Conservation (phyloP, 1,284 basidiomycete genomes). For the Leucoagaricus sp. region DNA sequence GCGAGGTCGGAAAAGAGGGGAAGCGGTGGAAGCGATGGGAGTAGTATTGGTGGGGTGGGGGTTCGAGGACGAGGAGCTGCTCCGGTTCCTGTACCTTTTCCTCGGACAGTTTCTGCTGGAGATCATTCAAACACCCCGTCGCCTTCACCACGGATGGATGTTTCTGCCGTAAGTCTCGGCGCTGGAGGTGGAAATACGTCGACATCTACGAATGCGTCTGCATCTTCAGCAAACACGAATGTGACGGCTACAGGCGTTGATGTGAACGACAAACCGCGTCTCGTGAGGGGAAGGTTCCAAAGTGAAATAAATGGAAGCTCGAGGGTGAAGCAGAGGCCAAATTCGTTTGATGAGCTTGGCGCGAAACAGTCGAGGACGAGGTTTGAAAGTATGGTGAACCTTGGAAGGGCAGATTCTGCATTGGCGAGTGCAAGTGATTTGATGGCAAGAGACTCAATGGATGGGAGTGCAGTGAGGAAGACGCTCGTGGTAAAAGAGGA, state of each 20-base stretch:
- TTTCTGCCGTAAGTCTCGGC: slow-evolving; percentile 6
- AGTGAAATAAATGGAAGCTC: slow-evolving; percentile 64
- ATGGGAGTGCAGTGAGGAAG: slow-evolving; percentile 67
- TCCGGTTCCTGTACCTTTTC: slow-evolving; percentile 58
- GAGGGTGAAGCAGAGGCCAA: slow-evolving; percentile 57
- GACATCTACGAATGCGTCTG: neutral
- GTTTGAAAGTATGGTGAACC: slow-evolving; percentile 70
- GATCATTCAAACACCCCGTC: slow-evolving; percentile 44
- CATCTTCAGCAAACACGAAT: slow-evolving; percentile 16
- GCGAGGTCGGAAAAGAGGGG: slow-evolving; percentile 23
- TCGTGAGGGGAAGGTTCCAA: slow-evolving; percentile 63
- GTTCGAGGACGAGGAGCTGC: neutral
- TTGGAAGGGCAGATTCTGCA: slow-evolving; percentile 47
- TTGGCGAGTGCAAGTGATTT: slow-evolving; percentile 68
- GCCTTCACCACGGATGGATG: slow-evolving; percentile 35
- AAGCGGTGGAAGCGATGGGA: neutral
- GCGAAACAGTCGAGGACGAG: slow-evolving; percentile 51
- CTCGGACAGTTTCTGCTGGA: slow-evolving; percentile 48
- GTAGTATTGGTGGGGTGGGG: neutral
- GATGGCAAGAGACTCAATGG: slow-evolving; percentile 56
- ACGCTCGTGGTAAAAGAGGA: slow-evolving; percentile 81
- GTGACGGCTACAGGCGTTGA: slow-evolving; percentile 2
- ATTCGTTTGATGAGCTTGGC: slow-evolving; percentile 68
- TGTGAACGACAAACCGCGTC: slow-evolving; percentile 44
- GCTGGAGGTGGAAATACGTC: neutral